Evolutionary conservation across 495 filamentous ascomycete species (phyloP), one percentile per base, ranked within the genome.

Genomic region (Clavariopsis aquatica): DNA sequence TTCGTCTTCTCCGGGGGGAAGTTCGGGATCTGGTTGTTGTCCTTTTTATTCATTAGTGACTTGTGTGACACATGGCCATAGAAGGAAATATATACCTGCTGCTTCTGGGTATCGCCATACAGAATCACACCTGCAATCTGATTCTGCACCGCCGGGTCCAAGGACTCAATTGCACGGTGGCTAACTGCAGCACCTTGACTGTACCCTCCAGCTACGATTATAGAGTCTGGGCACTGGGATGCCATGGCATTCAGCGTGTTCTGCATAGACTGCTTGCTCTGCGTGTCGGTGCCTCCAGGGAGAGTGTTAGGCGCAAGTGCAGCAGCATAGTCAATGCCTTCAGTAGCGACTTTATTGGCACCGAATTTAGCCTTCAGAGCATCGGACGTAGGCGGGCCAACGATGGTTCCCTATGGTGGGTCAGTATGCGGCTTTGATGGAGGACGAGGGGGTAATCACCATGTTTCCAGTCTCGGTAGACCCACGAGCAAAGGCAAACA

Each of bases 141-240:
- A 52, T 78, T 71, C 60, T 77, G 73, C 38, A 83, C 76, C 28
- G 70, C 62, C 1, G 75, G 70, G 13, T 73, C 70, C 5, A 81
- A 75, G 13, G 71, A 57, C 49, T 79, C 72, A 56, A 84, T 75
- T 1, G 82, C 77, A 49, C 74, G 77, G 58, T 83, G 78, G 52
- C 79, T 78, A 46, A 87, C 74, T 23, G 83, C 83, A 4, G 83
- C 82, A 43, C 84, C 84, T 72, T 85, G 83, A 67, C 80, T 81
- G 66, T 69, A 69, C 34, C 66, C 66, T 3, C 61, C 66, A 12
- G 62, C 52, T 1, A 69, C 61, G 51, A 69, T 69, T 24, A 65
- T 34, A 2, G 38, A 51, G 52, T 65, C 45, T 1, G 60, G 61
- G 36, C 66, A 69, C 26, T 65, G 26, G 1, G 26, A 15, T 1